Base-by-base conservation (phyloP, 352 stramenopile genomes). In the Aphanomyces euteiches region DNA sequence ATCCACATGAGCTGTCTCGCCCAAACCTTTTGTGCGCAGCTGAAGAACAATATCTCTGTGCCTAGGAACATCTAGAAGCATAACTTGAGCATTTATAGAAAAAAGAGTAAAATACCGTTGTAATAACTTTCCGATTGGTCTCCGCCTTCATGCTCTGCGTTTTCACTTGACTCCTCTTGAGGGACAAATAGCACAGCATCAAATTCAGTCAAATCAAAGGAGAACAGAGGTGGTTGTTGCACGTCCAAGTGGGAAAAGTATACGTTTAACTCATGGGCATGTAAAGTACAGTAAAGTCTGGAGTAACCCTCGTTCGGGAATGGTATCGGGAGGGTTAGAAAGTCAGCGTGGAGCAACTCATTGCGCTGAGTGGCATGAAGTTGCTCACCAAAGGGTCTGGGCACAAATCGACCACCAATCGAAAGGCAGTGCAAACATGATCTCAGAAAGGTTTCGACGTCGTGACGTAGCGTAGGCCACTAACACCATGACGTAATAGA, bases 321-420 rank as follows among this genome's bases (percentile, higher is more conserved):
- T 4, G 63, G 63, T 47, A n/a, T 53, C 13, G 73, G 56, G 40
- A 81, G 69, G 0, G 59, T 73, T 5, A 82, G 39, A 17, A 73
- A 84, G 8, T 81, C 75, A 28, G 81, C 80, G 21, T 82, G 73
- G 0, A 82, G 28, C 2, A 78, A 6, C 36, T 84, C 71, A 10
- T 82, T 82, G 0, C 73, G 74, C 17, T 76, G 78, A 0, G 76
- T 81, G 4, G 71, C 74, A 7, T 61, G 53, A 15, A 81, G 15
- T 0, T 53, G 64, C 13, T 73, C 48, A 6, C 76, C 74, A 48
- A 73, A 71, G 5, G 78, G 74, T 2, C 74, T 41, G 0, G 69
- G 74, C 0, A 66, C 41, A 0, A 58, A 72, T 13, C 56, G 34
- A 8, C 72, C 58, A 4, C 54, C 61, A 1, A 66, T 54, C 3